These are phyloP conservation scores for Fragilariopsis cylindrus DNA, from an alignment of 108 stramenopile genomes.

Conservation along the genomic window DNA sequence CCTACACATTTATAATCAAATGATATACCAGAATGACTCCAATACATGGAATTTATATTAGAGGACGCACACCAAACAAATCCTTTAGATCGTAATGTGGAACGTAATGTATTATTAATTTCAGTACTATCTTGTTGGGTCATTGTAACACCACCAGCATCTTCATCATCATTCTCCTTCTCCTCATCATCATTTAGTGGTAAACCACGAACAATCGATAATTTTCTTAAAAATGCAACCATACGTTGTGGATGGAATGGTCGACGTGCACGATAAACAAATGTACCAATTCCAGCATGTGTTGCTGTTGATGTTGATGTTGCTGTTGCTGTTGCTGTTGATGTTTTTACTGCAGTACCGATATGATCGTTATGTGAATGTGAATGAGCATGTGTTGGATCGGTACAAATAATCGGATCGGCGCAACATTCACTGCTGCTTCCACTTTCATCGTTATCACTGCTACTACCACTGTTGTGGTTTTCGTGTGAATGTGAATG, in stretches of 20 bases:
- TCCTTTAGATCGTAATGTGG: slow-evolving; percentile 85
- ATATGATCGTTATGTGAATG: neutral
- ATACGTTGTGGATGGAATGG: slow-evolving; percentile 91
- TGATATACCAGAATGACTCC: slow-evolving; percentile 77
- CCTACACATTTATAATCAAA: slow-evolving; percentile 87
- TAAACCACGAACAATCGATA: slow-evolving; percentile 58
- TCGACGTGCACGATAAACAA: slow-evolving; percentile 87
- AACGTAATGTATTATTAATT: slow-evolving; percentile 35
- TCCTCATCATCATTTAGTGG: slow-evolving; percentile 24
- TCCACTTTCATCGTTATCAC: neutral
- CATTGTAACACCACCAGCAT: neutral
- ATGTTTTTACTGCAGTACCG: neutral
- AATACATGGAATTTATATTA: slow-evolving; percentile 79
- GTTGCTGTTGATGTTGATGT: too few relatives aligned
- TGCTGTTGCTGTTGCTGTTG: slow-evolving; percentile 36
- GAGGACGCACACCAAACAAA: slow-evolving; percentile 88
- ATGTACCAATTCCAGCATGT: slow-evolving; percentile 83
- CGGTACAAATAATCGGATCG: slow-evolving; percentile 49
- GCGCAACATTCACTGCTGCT: slow-evolving; percentile 31
- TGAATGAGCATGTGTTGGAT: slow-evolving; percentile 37
- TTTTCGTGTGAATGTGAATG: slow-evolving; percentile 13
- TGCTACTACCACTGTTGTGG: slow-evolving; percentile 11
- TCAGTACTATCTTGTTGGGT: neutral
- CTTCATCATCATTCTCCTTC: slow-evolving; percentile 10
- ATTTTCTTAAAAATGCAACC: slow-evolving; percentile 43